Percentiles rank a stretch among this genome's conserved stretches.
These are phyloP conservation scores for Leccinellum albellum DNA, from an alignment of 768 basidiomycete species.

Conservation along the genomic window DNA sequence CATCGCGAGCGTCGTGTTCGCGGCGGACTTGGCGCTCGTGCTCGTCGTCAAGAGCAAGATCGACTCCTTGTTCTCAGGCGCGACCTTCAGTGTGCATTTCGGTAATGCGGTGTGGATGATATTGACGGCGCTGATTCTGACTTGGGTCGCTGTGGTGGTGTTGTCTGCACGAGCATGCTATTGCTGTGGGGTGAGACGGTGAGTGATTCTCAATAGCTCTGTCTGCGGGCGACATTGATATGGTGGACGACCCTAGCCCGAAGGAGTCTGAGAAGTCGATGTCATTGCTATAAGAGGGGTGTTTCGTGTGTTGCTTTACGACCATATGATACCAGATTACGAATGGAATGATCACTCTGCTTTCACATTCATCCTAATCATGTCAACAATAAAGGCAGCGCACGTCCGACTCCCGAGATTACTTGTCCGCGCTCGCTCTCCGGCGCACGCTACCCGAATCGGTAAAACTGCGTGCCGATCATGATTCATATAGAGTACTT, in stretches of 20 bases:
- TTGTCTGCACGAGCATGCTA: slow-evolving; percentile 62
- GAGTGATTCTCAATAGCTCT: neutral
- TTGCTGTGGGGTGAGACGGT: slow-evolving; percentile 62
- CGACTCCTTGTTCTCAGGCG: slow-evolving; percentile 31
- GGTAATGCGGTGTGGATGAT: slow-evolving; percentile 77
- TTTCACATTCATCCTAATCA: neutral
- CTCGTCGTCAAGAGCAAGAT: slow-evolving; percentile 47
- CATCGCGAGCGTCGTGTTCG: slow-evolving; percentile 52
- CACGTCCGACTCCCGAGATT: neutral
- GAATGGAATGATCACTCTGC: neutral
- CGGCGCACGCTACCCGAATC: neutral
- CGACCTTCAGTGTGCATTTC: slow-evolving; percentile 46
- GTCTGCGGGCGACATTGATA: slow-evolving; percentile 4
- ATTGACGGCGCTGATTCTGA: slow-evolving; percentile 48
- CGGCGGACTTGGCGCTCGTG: slow-evolving; percentile 60
- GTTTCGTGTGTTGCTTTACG: neutral
- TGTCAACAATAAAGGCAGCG: neutral
- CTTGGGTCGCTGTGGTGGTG: slow-evolving; percentile 60
- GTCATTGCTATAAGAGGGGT: neutral
- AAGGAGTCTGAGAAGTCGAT: neutral
- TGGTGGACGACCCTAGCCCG: slow-evolving; percentile 4
- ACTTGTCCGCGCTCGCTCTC: neutral
- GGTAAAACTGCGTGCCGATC: neutral
- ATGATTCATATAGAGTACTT: neutral
- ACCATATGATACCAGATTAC: neutral